Evolutionary conservation across 2,329 filamentous ascomycete species (phyloP), one percentile per base, ranked within the genome.

Genomic region (Bipolaris bicolor): DNA sequence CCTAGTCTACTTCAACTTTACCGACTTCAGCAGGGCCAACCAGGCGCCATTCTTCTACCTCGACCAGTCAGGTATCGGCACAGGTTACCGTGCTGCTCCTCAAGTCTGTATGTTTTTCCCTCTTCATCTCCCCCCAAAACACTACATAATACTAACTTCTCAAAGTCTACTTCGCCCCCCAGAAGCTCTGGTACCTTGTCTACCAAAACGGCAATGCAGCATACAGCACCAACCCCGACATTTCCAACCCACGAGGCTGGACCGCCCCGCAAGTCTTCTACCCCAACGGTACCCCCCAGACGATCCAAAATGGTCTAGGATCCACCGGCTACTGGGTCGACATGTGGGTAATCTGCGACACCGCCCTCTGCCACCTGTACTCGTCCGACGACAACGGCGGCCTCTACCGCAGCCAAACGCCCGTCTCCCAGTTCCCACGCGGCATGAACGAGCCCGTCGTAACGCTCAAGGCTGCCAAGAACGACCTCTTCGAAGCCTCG

Each of bases 271-370:
- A 70, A 49, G 70, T 62, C 13, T 79, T 80, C 62, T 80, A 75
- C 57, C 49, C 62, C 15, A 64, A 56, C 43, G 65, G 65, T 29
- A 71, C 64, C 7, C 77, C 78, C 0, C 51, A 56, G 7, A 71
- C 72, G 39, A 75, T 78, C 51, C 57, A 61, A 2, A 45, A 71
- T 5, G 73, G 75, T 44, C 69, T 77, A 10, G 18, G 48, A 15
- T 52, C 20, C 18, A 57, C 56, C 6, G 76, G 76, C 7, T 76
- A 76, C 62, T 80, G 77, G 77, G 76, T 79, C 11, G 78, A 79
- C 61, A 78, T 79, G 77, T 78, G 77, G 76, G 72, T 78, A 22
- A 77, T 80, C 48, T 80, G 77, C 66, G 77, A 79, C 61, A 50
- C 57, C 2, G 33, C 49, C 1, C 63, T 70, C 55, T 79, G 76